Conservation (phyloP, 1,284 basidiomycete species). For the Cryptococcus sp. region DNA sequence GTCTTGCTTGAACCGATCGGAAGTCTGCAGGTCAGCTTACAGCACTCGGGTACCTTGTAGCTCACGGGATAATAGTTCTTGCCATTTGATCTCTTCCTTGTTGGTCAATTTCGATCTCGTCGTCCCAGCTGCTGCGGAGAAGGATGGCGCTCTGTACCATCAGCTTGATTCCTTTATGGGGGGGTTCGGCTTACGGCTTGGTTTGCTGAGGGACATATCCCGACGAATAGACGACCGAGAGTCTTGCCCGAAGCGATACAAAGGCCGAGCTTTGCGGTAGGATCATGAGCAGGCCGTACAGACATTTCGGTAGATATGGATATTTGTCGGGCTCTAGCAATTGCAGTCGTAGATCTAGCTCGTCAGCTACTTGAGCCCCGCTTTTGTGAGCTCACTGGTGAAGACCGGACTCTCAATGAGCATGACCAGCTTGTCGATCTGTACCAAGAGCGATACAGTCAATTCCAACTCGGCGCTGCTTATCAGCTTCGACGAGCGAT, state of each 20-base stretch:
- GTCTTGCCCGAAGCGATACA: conserved; percentile 83
- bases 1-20: conserved; percentile 71
- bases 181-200: conserved; percentile 61
- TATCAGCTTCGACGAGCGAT: neutral
- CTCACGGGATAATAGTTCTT: conserved; percentile 68
- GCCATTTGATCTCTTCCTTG: conserved; percentile 89
- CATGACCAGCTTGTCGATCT: conserved; percentile 97
- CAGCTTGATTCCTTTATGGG: neutral
- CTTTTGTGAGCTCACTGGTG: conserved; percentile 78
- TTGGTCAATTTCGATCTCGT: conserved; percentile 64
- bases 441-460: conserved; percentile 88
- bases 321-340: conserved; percentile 94
- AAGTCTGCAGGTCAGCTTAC: conserved; percentile 50
- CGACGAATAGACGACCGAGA: conserved; percentile 90
- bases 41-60: neutral
- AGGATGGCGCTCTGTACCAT: conserved; percentile 9
- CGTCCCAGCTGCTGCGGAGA: conserved; percentile 42
- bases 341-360: conserved; percentile 84
- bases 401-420: conserved; percentile 97
- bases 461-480: conserved; percentile 89
- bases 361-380: no score
- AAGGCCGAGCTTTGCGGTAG: conserved; percentile 96
- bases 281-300: conserved; percentile 96
- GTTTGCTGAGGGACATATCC: conserved; percentile 82
- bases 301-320: conserved; percentile 93